Conservation (phyloP, 2,329 filamentous ascomycete species). For the Magnaporthiopsis rhizophila region DNA sequence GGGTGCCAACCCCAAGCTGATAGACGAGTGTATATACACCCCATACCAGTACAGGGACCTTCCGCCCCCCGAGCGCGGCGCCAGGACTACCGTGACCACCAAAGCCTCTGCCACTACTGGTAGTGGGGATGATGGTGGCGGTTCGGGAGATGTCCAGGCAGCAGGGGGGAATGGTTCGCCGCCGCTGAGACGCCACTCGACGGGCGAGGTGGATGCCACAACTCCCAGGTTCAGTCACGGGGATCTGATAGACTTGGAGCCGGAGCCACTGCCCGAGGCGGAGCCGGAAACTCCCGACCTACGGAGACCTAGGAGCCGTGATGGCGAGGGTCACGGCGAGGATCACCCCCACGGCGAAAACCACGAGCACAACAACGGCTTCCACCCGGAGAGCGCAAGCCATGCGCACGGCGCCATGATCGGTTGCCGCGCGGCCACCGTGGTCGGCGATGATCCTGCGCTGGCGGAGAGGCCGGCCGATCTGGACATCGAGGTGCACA, state of each 20-base stretch:
- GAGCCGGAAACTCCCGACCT: constrained; percentile 14
- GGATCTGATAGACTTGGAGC: constrained; percentile 53
- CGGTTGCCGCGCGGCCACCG: background rate
- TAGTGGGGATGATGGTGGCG: background rate
- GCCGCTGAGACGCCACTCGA: constrained; percentile 56
- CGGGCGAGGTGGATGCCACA: constrained; percentile 61
- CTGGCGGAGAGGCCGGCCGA: constrained; percentile 38
- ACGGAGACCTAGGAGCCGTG: constrained; percentile 15
- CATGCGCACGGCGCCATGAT: constrained; percentile 1
- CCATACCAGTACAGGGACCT: constrained; percentile 71
- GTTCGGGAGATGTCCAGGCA: too few species aligned
- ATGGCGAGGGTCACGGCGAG: constrained; percentile 10
- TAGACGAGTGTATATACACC: constrained; percentile 96
- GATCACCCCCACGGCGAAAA: constrained; percentile 6
- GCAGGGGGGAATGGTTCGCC: background rate
- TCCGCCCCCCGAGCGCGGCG: constrained; percentile 24
- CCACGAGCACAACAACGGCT: background rate
- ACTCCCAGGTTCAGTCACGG: constrained; percentile 45
- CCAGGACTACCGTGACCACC: constrained; percentile 20
- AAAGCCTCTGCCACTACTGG: background rate
- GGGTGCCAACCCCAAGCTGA: constrained; percentile 79
- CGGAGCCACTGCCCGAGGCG: background rate
- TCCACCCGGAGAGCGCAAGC: background rate
- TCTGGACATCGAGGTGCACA: constrained; percentile 83
- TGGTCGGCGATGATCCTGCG: constrained; percentile 5